Evolutionary conservation across 1,284 basidiomycete genomes (phyloP), one percentile per base, ranked within the genome.

Genomic region (Boletus coffeatus): DNA sequence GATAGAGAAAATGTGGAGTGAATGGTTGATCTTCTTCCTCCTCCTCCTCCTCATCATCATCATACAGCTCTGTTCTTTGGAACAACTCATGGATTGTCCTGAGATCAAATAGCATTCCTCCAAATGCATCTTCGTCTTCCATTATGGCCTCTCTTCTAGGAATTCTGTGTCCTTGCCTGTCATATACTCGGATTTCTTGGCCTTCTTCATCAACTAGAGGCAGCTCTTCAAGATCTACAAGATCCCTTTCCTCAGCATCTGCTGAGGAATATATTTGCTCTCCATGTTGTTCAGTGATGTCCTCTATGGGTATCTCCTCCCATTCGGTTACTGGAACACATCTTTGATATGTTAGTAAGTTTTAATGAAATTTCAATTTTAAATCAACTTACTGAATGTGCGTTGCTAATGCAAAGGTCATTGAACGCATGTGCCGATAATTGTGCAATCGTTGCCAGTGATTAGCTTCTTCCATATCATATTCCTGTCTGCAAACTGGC

Each of bases 31-130:
- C 36, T 3, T 37, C 36, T 13, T 37, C 36, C 36, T 37, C 36
- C 11, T 37, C 36, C 36, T 32, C 29, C 29, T 5, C 29, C 1
- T 32, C 29, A 32, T 37, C 36, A 10, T 37, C 36, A 37, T 37
- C 36, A 37, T 37, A 13, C 11, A 37, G 36, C 36, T 37, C 36
- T 37, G 36, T 37, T 37, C 36, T 37, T 37, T 37, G 36, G 36
- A 61, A 64, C 7, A 64, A 58, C 2, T 59, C n/a, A 16, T 59
- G 53, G 4, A 64, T 43, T 1, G 36, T 59, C 3, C 5, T 3
- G 1, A 64, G 14, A 29, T 61, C 25, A 11, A 59, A 62, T 5
- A 64, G 43, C 60, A 64, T 64, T 7, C 63, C 63, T 41, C 5
- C 3, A 13, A n/a, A 39, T 9, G 9, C 16, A 25, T 16, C 39